Evolutionary conservation across 495 filamentous ascomycete genomes (phyloP), one percentile per base, ranked within the genome.

Genomic region (Hypoxylon fragiforme): DNA sequence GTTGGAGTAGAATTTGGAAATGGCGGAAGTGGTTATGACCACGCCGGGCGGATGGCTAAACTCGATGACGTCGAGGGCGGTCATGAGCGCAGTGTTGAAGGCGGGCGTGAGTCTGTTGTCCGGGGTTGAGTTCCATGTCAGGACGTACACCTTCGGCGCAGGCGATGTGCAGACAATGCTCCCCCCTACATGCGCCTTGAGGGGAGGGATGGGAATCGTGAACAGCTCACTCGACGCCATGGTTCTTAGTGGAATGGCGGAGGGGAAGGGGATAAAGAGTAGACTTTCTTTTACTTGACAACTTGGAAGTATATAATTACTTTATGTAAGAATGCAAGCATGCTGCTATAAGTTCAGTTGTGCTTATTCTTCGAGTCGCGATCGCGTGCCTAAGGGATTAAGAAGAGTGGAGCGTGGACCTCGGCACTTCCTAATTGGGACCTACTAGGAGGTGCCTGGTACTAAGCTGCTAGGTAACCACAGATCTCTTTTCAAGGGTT

Each of bases 1-100:
- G 70, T 91, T 91, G 68, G 81, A 85, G 72, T 88, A 92, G 76
- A 92, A 92, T 64, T 92, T 92, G 40, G 74, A 62, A 36, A 91
- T 86, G 20, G 77, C 79, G 38, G 79, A 84, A 4, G 89, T 92
- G 1, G 89, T 91, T 20, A 92, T 69, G 0, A 91, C 88, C 37
- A 89, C 89, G 22, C 80, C 81, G 0, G 80, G 77, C 53, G 84
- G 80, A 7, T 78, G 71, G 13, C 77, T 75, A 42, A 84, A 80
- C 57, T 91, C 87, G 54, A 92, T 68, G 21, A 86, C 79, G 64
- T 91, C 86, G 50, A 92, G 82, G 2, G 88, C 85, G 12, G 84
- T 74, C 22, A 87, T 62, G 15, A 91, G 58, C 24, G 88, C 76
- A 36, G 80, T 71, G 72, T 83, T 86, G 61, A 89, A 86, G 15